phyloP scores from a whole-genome alignment of 306 rosid species.

The Mimosa bimucronata region DNA sequence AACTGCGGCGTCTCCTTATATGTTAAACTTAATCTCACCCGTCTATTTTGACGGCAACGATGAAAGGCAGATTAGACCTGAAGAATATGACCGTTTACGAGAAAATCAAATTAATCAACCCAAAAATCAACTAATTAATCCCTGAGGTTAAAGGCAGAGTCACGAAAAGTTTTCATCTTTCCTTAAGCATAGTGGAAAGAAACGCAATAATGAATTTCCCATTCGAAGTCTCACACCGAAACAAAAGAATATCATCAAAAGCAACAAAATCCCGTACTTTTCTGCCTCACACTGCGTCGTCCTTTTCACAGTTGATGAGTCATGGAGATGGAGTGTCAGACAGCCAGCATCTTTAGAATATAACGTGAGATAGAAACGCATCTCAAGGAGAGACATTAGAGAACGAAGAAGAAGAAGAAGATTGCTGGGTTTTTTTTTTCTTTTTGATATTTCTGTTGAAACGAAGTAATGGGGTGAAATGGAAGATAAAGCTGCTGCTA shows the following conservation, averaged over 20 bases:
- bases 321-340: slow-evolving; percentile 46
- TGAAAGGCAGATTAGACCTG: slow-evolving; percentile 46
- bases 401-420: slow-evolving; percentile 20
- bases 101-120: slow-evolving; percentile 26
- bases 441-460: slow-evolving; percentile 29
- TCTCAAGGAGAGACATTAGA: slow-evolving; percentile 35
- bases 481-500: slow-evolving; percentile 46
- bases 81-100: slow-evolving; percentile 42
- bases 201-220: slow-evolving; percentile 18
- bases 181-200: slow-evolving; percentile 42
- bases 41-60: slow-evolving; percentile 39
- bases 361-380: slow-evolving; percentile 45
- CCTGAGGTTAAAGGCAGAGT: slow-evolving; percentile 21
- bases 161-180: slow-evolving; percentile 1
- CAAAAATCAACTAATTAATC: not conserved
- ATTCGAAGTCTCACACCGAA: not conserved
- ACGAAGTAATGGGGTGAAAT: slow-evolving; percentile 54
- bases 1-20: not conserved
- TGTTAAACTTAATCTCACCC: slow-evolving; percentile 4
- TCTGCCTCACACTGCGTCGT: slow-evolving; percentile 35
- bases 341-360: slow-evolving; percentile 41
- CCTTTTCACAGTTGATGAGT: slow-evolving; percentile 54
- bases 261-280: slow-evolving; percentile 26
- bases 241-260: slow-evolving; percentile 17
- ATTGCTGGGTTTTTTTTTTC: slow-evolving; percentile 19